Evolutionary conservation across 2,329 filamentous ascomycete species (phyloP).

Genomic region (Scytalidium lignicola): DNA sequence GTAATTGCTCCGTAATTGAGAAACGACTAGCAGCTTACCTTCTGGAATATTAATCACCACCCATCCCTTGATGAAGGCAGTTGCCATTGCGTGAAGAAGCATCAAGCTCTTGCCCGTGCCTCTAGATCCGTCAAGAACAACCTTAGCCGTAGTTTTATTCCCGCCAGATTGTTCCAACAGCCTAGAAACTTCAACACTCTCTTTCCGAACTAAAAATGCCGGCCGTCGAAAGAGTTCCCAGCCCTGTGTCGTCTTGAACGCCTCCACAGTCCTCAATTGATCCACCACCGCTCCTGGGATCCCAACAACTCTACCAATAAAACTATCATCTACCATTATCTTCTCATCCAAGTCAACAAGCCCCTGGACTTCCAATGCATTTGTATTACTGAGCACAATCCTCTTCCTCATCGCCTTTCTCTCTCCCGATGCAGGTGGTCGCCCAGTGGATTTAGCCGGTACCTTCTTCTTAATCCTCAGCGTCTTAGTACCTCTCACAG

Average conservation of each 20-base stretch:
- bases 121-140: conserved; percentile 68
- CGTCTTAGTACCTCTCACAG: conserved; percentile 7
- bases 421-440: conserved; percentile 68
- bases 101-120: conserved; percentile 83
- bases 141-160: conserved; percentile 51
- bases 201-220: conserved; percentile 69
- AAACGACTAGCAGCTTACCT: conserved; percentile 47
- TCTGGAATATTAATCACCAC: conserved; percentile 86
- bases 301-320: conserved; percentile 62
- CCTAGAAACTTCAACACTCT: conserved; percentile 68
- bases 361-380: conserved; percentile 72
- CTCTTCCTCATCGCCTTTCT: conserved; percentile 82
- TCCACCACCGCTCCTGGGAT: conserved; percentile 69
- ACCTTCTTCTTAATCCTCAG: conserved; percentile 44
- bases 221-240: conserved; percentile 85
- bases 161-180: conserved; percentile 53
- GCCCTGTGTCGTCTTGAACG: conserved; percentile 84
- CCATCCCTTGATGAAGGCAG: conserved; percentile 80
- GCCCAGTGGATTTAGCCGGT: conserved; percentile 22
- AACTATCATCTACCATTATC: conserved; percentile 48
- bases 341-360: conserved; percentile 55
- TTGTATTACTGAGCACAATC: conserved; percentile 89
- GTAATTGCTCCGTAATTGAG: not conserved
- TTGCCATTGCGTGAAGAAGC: conserved; percentile 75
- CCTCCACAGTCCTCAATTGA: conserved; percentile 74